Base-by-base conservation (phyloP, 2,329 filamentous ascomycete species). In the Botrytis aclada region DNA sequence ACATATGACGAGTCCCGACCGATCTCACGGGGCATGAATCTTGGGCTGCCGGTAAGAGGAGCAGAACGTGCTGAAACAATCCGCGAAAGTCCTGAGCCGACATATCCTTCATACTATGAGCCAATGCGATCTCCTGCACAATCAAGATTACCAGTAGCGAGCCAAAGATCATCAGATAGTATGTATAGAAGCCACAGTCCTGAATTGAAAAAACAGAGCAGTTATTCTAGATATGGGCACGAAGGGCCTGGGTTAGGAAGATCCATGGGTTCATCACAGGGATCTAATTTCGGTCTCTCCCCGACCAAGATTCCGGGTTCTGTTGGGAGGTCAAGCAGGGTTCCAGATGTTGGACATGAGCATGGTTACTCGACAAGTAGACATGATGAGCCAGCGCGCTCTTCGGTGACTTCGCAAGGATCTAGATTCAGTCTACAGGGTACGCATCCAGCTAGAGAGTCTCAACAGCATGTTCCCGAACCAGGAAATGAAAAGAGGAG, bases 311-410 rank as follows among this genome's bases (percentile, higher is more conserved):
- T 6, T 16, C 34, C 14, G 16, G 16, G 14, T 29, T n/a, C 45
- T 7, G 0, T 29, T 54, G 32, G n/a, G 9, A 51, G 32, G 4
- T 7, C 45, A 1, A 34, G 14, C 25, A 14, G n/a, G 14, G 51
- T 5, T 9, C 20, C 34, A 1, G 34, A 29, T 2, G 20, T 41
- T 22, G 34, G 29, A 10, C 29, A 10, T 4, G 14, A 39, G 22
- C 6, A 2, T 5, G 3, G 29, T 12, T 3, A 16, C 29, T 14
- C 25, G 1, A 18, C 12, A 3, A 29, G 14, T 16, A 29, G 3
- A 39, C 18, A 20, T 39, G 32, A 39, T 3, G 64, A 66, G 43
- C 43, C 43, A 18, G 29, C 18, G 16, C 63, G 29, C 9, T n/a
- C 32, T 20, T 39, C 25, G 4, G 34, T 34, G 14, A 8, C 47